Evolutionary conservation across 2,329 filamentous ascomycete species (phyloP), one percentile per base, ranked within the genome.

Genomic region (Aspergillus sp.): DNA sequence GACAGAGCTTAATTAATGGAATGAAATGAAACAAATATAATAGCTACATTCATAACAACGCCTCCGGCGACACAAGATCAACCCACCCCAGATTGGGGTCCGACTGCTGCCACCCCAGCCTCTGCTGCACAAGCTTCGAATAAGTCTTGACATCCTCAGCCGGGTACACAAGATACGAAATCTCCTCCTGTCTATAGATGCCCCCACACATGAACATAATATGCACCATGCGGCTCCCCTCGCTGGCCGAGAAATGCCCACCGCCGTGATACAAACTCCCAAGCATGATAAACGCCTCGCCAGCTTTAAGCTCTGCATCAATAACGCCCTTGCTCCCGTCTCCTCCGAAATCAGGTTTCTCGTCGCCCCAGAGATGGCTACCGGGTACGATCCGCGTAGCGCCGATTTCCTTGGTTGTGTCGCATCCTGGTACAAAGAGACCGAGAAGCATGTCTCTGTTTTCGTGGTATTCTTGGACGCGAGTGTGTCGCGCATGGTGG

Each of bases 191-290:
- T 3, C 59, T 56, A 33, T 56, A 50, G 41, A 41, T 57, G 7
- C 59, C 59, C 11, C 59, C 53, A 33, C 47, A 52, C 53, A 61
- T 59, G 25, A 61, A 59, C 31, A 61, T 56, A 5, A 56, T 53
- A 48, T 61, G 56, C 12, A 61, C 48, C 3, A 57, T 41, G 12
- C 56, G 52, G 31, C 51, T 51, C 33, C 55, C 58, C 6, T 41
- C 15, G 21, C 52, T 23, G 15, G 58, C 55, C 11, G 55, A 33
- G 19, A 58, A 58, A 6, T 55, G 55, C 1, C 58, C 58, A 14
- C 55, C 58, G 21, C 51, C 58, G 50, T 60, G 58, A 23, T 60
- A 60, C 27, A 60, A 51, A 3, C 58, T 55, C 2, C 58, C 58
- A 2, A 60, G 46, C 58, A 60, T 60, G 11, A 58, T 55, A 55